Percentiles rank a stretch among this genome's conserved stretches.
These are phyloP conservation scores for Leccinum fallax DNA, from an alignment of 1,284 basidiomycete genomes.

Conservation along the genomic window DNA sequence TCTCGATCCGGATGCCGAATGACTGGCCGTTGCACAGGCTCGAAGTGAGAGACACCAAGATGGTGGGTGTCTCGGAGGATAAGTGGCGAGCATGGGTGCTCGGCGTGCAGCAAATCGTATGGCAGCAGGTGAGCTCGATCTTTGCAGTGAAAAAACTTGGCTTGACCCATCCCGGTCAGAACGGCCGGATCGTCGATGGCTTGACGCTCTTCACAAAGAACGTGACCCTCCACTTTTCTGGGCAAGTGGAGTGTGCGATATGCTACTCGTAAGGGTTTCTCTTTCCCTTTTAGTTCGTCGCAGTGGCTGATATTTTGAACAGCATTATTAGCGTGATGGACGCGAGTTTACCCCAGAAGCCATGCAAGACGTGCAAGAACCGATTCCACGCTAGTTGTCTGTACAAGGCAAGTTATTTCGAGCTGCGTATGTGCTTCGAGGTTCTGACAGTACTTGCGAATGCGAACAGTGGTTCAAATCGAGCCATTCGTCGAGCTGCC, in stretches of 20 bases:
- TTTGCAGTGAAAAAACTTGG: slow-evolving; percentile 20
- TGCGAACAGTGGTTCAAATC: slow-evolving; percentile 83
- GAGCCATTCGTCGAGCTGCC: slow-evolving; percentile 89
- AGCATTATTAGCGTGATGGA: slow-evolving; percentile 95
- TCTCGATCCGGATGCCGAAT: slow-evolving; percentile 82
- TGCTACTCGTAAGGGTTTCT: slow-evolving; percentile 80
- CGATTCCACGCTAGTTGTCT: slow-evolving; percentile 92
- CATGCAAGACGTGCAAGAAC: slow-evolving; percentile 95
- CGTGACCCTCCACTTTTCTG: slow-evolving; percentile 88
- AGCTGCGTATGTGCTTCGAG: background rate
- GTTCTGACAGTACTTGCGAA: background rate
- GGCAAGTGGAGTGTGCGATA: slow-evolving; percentile 92
- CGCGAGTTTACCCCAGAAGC: slow-evolving; percentile 85
- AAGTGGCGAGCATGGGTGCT: slow-evolving; percentile 95
- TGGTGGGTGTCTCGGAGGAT: slow-evolving; percentile 88
- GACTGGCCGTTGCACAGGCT: slow-evolving; percentile 93
- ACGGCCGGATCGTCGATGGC: slow-evolving; percentile 90
- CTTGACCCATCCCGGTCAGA: slow-evolving; percentile 47
- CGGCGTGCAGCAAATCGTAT: slow-evolving; percentile 90
- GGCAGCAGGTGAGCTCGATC: slow-evolving; percentile 66
- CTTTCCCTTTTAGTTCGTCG: background rate
- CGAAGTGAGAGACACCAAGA: slow-evolving; percentile 84
- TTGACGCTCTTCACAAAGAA: slow-evolving; percentile 96
- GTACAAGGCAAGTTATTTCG: slow-evolving; percentile 66
- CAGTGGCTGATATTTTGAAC: slow-evolving; percentile 12